Evolutionary conservation across 495 filamentous ascomycete species (phyloP).

Genomic region (Chaetomium fimeti): DNA sequence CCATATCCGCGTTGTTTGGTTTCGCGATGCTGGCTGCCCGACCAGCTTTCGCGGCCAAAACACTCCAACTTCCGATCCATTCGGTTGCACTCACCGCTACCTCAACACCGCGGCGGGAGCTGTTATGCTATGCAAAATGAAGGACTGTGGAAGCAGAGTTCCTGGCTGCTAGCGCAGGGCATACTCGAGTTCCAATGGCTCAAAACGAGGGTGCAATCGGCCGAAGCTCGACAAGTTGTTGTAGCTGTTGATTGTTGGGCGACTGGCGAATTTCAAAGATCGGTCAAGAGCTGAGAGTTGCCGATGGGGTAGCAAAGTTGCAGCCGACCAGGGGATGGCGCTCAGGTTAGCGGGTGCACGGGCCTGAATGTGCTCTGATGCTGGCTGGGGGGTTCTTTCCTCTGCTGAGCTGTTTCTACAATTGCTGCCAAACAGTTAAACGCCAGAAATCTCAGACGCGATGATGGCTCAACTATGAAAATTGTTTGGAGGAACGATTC

Average conservation of each 20-base stretch:
- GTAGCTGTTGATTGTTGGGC: constrained; percentile 21
- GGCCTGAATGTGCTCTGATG: not conserved
- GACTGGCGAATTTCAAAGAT: constrained; percentile 11
- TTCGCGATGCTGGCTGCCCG: constrained; percentile 27
- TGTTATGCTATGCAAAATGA: constrained; percentile 23
- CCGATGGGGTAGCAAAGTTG: not conserved
- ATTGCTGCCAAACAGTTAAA: not conserved
- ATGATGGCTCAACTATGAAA: too few relatives aligned
- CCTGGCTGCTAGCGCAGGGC: constrained; percentile 14
- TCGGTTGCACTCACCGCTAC: constrained; percentile 18
- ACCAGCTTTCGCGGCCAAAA: constrained; percentile 23
- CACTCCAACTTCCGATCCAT: not conserved
- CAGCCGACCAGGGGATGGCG: not conserved
- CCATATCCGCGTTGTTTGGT: constrained; percentile 1
- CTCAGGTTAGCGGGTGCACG: constrained; percentile 6
- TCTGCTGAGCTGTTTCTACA: not conserved
- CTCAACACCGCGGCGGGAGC: constrained; percentile 10
- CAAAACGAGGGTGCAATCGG: constrained; percentile 22
- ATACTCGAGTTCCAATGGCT: constrained; percentile 24
- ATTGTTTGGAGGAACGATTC: too few relatives aligned
- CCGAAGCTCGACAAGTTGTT: constrained; percentile 21
- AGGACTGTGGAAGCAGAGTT: constrained; percentile 17
- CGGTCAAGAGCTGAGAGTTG: not conserved
- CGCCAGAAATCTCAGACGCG: not conserved
- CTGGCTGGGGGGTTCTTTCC: not conserved